phyloP scores from a whole-genome alignment of 2,329 filamentous ascomycete species.

The Akanthomyces muscarius region DNA sequence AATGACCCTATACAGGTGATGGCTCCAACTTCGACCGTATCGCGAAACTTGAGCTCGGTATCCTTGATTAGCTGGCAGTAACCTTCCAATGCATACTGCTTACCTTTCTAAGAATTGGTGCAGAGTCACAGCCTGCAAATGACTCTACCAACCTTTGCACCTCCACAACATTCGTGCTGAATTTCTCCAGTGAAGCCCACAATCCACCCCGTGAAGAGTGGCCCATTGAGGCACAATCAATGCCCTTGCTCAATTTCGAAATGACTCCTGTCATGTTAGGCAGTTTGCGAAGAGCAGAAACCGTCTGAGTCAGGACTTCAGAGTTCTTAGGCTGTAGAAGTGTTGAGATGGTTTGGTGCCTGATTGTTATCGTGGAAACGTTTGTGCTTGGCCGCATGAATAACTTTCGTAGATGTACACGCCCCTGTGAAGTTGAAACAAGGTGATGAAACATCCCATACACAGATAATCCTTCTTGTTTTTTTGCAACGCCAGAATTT shows the following conservation, averaged over 20 bases:
- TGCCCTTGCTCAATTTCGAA: slow-evolving; percentile 70
- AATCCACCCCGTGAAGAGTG: slow-evolving; percentile 59
- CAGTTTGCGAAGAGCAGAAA: slow-evolving; percentile 62
- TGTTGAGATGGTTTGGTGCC: slow-evolving; percentile 64
- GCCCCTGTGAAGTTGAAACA: slow-evolving; percentile 76
- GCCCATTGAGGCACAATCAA: slow-evolving; percentile 49
- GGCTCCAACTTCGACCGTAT: not conserved
- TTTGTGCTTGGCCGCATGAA: slow-evolving; percentile 77
- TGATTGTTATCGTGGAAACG: slow-evolving; percentile 61
- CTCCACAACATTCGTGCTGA: slow-evolving; percentile 55
- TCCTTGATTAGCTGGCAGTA: not conserved
- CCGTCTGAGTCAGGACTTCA: slow-evolving; percentile 50
- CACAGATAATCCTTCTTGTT: slow-evolving; percentile 78
- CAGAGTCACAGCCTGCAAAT: not conserved
- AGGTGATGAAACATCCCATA: slow-evolving; percentile 78
- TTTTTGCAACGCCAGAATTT: not conserved
- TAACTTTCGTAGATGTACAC: slow-evolving; percentile 65
- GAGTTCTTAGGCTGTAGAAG: slow-evolving; percentile 67
- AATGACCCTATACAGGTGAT: slow-evolving; percentile 29
- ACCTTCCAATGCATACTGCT: slow-evolving; percentile 9
- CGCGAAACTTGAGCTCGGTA: not conserved
- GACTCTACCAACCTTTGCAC: slow-evolving; percentile 54
- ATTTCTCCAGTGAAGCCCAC: slow-evolving; percentile 70
- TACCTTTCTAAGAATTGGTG: slow-evolving; percentile 5
- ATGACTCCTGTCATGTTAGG: slow-evolving; percentile 71